A percentile compares a stretch with the other conserved stretches of the same genome.
Evolutionary conservation across 805 yeast genomes (phyloP).

Genomic region (Zygosaccharomyces bailii): DNA sequence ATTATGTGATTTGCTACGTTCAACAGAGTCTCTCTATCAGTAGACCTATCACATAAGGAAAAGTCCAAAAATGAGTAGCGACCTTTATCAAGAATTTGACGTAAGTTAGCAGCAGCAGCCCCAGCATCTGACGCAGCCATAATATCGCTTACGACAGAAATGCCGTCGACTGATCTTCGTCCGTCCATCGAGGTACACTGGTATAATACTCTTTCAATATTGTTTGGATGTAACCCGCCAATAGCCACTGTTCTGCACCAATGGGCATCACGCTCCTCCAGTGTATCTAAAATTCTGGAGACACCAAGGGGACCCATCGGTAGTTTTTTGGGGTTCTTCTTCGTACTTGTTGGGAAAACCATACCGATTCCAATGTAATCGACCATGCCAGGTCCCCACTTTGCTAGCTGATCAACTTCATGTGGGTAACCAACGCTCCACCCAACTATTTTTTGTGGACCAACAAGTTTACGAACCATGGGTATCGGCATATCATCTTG

Average conservation of each 20-base stretch:
- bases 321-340: slow-evolving; percentile 47
- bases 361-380: slow-evolving; percentile 89
- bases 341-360: slow-evolving; percentile 70
- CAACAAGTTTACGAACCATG: slow-evolving; percentile 59
- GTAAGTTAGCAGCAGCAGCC: slow-evolving; percentile 44
- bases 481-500: slow-evolving; percentile 73
- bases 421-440: slow-evolving; percentile 61
- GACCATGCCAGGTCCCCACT: slow-evolving; percentile 39
- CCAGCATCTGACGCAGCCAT: slow-evolving; percentile 62
- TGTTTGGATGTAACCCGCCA: slow-evolving; percentile 70
- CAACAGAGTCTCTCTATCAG: slow-evolving; percentile 5
- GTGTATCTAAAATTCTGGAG: slow-evolving; percentile 47
- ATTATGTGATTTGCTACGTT: slow-evolving; percentile 17
- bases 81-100: slow-evolving; percentile 22
- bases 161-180: slow-evolving; percentile 59
- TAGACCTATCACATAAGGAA: background rate
- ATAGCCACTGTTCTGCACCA: slow-evolving; percentile 66
- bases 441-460: slow-evolving; percentile 74
- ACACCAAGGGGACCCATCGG: slow-evolving; percentile 74
- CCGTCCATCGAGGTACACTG: slow-evolving; percentile 45
- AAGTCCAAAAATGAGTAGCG: slow-evolving; percentile 19
- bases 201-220: slow-evolving; percentile 55
- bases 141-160: slow-evolving; percentile 83
- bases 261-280: slow-evolving; percentile 37
- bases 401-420: slow-evolving; percentile 42